Base-by-base conservation (phyloP, 352 stramenopile species). In the Elongisporangium undulatum region DNA sequence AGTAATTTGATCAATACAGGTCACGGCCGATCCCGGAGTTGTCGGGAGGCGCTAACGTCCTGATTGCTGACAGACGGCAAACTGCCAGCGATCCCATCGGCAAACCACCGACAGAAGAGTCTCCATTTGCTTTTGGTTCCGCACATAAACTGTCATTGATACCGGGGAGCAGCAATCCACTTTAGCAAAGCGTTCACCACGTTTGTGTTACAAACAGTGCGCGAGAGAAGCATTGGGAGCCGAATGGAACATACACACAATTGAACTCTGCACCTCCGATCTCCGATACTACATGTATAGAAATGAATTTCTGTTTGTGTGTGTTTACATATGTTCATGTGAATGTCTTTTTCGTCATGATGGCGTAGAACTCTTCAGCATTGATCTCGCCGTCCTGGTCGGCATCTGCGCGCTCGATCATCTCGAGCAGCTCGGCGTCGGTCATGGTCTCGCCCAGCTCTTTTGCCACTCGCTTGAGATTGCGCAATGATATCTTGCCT, bases 381-480 rank as follows among this genome's bases (percentile, higher is more conserved):
- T 95, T 98, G 71, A 99, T 98, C 79, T 98, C 92, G 48, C 97
- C 97, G 69, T 98, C 93, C 58, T 97, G 91, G 72, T 98, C 92
- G 0, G 87, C 68, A 70, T 99, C 92, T 1, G 97, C 97, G 52
- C 97, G 85, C 72, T 99, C 96, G 64, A 99, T 99, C 97, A 99
- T 99, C 77, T 99, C 96, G 54, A 99, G 87, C 64, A 99, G 75
- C 84, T 99, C 97, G 58, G 98, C 96, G 72, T 99, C 95, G 21
- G 95, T 98, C 89, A 99, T 99, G 64, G 93, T 98, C 82, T 99
- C 97, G 41, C 97, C 97, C n/a, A 99, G 79, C 70, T 99, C 97
- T 62, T 98, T 97, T 19, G 97, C 96, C 38, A 99, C 94, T 61
- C 96, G 85, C 71, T 98, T 99, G 60, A 99, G 85, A 76, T 99